Evolutionary conservation across 2,329 filamentous ascomycete species (phyloP).

Genomic region (Hymenoscyphus linearis): DNA sequence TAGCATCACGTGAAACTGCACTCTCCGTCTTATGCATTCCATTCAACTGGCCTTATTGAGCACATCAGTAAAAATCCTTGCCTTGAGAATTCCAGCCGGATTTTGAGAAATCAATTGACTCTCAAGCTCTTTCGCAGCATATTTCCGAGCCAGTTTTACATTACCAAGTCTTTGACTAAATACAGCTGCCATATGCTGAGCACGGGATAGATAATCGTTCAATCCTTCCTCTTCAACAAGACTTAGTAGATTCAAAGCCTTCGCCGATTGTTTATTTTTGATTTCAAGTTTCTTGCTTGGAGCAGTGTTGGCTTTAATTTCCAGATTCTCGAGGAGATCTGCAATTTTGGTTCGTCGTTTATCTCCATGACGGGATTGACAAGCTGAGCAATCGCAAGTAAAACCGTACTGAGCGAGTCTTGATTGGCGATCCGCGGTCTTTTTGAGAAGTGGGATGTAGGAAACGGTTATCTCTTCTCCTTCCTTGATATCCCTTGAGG

Average conservation of each 20-base stretch:
- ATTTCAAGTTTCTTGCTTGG: conserved; percentile 10
- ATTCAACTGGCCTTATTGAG: not conserved
- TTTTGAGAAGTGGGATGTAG: conserved; percentile 29
- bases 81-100: conserved; percentile 13
- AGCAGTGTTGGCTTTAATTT: conserved; percentile 25
- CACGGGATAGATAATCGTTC: conserved; percentile 25
- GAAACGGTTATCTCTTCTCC: conserved; percentile 36
- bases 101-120: conserved; percentile 20
- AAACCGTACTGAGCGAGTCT: conserved; percentile 33
- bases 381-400: conserved; percentile 35
- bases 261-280: conserved; percentile 14
- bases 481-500: conserved; percentile 31
- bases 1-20: not conserved
- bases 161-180: conserved; percentile 18
- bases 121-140: conserved; percentile 23
- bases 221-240: conserved; percentile 25
- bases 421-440: conserved; percentile 23
- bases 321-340: conserved; percentile 32
- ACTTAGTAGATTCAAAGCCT: conserved; percentile 18
- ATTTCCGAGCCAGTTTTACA: conserved; percentile 16
- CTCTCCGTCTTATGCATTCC: not conserved
- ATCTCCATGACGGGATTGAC: conserved; percentile 28
- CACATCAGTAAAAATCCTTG: not conserved
- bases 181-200: conserved; percentile 23
- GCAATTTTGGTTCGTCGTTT: conserved; percentile 31